Base-by-base conservation (phyloP, 129 eudicot species). In the Apium graveolens region DNA sequence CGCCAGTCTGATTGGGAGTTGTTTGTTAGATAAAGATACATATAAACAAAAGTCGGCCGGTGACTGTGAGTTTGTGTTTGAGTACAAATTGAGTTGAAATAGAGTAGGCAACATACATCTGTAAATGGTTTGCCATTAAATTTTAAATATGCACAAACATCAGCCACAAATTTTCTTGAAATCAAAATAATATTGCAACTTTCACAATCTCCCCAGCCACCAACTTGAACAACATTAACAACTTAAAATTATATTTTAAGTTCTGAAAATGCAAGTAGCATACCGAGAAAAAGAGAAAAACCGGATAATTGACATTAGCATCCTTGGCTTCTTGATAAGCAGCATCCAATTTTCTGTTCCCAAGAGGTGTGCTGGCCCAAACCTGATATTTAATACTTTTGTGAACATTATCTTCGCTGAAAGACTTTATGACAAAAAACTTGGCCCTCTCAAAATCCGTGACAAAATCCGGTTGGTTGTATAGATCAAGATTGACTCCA, bases 361-460 rank as follows among this genome's bases (percentile, higher is more conserved):
- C 98, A 80, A 88, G 90, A 37, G 97, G 86, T 9, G 98, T 93
- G 85, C 98, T 93, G 73, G 98, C 96, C 98, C 98, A 93, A 46
- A 89, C 87, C n/a, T 82, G 62, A 49, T 93, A 93, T 76, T 93
- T 93, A 37, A 93, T 91, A 83, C 98, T 93, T 88, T 86, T 93
- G 81, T 93, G 98, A 41, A 93, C 86, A 80, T 93, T 93, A 71
- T 93, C 98, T 85, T 93, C 98, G 80, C 96, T 91, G 84, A 93
- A 93, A 45, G 98, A 93, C 86, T 93, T 93, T 43, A 93, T 91
- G 72, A 93, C 93, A 81, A 93, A 93, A 88, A 93, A 91, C 43
- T 86, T 93, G 0, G 96, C 97, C 68, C 81, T 83, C 48, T 88
- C 93, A 78, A 91, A 88, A 39, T 83, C 87, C 3, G 96, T 91